Percentiles rank a stretch among this genome's conserved stretches.
Conservation (phyloP, 345 rosid species). For the Erodium maritimum region DNA sequence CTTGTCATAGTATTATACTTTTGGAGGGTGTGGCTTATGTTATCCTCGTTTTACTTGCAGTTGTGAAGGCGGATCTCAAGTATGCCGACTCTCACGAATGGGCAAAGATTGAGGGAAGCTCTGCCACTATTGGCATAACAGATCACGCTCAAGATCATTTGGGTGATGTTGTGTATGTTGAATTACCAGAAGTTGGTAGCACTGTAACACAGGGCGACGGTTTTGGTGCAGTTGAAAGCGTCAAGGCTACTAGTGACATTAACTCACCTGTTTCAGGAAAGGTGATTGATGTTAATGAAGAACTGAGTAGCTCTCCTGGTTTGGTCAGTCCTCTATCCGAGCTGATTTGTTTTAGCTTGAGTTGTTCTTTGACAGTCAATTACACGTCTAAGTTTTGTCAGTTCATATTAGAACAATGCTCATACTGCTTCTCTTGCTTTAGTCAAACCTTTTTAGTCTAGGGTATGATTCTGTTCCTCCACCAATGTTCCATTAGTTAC, state of each 20-base stretch:
- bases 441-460: background rate
- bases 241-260: slow-evolving; percentile 94
- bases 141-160: slow-evolving; percentile 97
- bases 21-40: background rate
- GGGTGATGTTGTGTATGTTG: slow-evolving; percentile 94
- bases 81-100: slow-evolving; percentile 88
- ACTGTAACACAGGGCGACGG: slow-evolving; percentile 51
- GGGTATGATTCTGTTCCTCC: background rate
- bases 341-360: background rate
- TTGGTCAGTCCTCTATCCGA: slow-evolving; percentile 41
- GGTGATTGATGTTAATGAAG: slow-evolving; percentile 65
- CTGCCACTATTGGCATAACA: slow-evolving; percentile 80
- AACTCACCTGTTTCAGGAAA: slow-evolving; percentile 85
- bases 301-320: slow-evolving; percentile 51
- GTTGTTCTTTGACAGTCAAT: no score
- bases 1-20: background rate
- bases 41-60: slow-evolving; percentile 23
- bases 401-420: background rate
- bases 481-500: background rate
- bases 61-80: slow-evolving; percentile 59
- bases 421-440: background rate
- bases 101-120: slow-evolving; percentile 69
- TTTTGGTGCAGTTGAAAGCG: slow-evolving; percentile 98
- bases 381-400: no score
- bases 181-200: slow-evolving; percentile 70